These are phyloP conservation scores for Phylloporus sp. DNA, from an alignment of 768 basidiomycete species.

Conservation along the genomic window DNA sequence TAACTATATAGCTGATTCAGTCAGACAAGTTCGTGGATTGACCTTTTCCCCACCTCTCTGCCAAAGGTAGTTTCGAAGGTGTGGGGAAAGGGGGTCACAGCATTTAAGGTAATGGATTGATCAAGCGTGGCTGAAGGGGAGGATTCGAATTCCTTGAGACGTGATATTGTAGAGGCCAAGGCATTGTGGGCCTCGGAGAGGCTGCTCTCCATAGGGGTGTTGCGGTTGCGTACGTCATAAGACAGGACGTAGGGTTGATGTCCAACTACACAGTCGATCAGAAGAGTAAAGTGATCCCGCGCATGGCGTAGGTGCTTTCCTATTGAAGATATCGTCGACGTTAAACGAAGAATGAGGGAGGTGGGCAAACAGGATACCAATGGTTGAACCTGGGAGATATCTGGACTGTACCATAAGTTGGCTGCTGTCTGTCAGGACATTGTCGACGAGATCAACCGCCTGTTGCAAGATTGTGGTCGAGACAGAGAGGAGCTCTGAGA, in stretches of 20 bases:
- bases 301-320: slow-evolving; percentile 87
- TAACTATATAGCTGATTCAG: slow-evolving; percentile 40
- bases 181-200: slow-evolving; percentile 54
- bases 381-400: slow-evolving; percentile 81
- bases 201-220: slow-evolving; percentile 80
- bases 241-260: slow-evolving; percentile 51
- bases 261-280: slow-evolving; percentile 50
- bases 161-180: slow-evolving; percentile 49
- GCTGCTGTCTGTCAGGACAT: slow-evolving; percentile 58
- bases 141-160: slow-evolving; percentile 46
- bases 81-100: slow-evolving; percentile 75
- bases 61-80: slow-evolving; percentile 76
- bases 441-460: slow-evolving; percentile 66
- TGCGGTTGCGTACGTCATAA: slow-evolving; percentile 71
- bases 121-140: slow-evolving; percentile 43
- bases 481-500: slow-evolving; percentile 59
- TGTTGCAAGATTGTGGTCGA: slow-evolving; percentile 65
- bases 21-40: background rate
- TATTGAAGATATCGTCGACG: slow-evolving; percentile 25
- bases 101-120: slow-evolving; percentile 65
- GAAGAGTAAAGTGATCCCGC: slow-evolving; percentile 72
- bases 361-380: slow-evolving; percentile 44
- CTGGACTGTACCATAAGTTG: slow-evolving; percentile 67
- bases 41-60: slow-evolving; percentile 53
- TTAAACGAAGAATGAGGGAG: background rate